Conservation (phyloP, 2,329 filamentous ascomycete genomes). For the Diplocarpon rosae region DNA sequence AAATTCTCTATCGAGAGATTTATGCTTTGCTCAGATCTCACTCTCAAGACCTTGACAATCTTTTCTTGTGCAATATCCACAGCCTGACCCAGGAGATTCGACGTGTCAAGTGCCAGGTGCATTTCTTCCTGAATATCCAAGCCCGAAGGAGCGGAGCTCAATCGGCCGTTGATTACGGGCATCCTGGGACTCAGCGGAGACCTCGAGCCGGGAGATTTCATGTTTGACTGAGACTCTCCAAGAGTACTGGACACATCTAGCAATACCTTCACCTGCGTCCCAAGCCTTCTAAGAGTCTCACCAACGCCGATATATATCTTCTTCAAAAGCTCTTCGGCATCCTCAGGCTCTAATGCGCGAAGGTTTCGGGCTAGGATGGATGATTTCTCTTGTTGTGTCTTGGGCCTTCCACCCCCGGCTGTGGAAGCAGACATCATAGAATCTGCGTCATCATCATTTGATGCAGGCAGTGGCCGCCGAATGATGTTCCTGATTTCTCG, state of each 20-base stretch:
- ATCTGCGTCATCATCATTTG: slow-evolving; percentile 86
- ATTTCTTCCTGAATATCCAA: slow-evolving; percentile 56
- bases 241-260: slow-evolving; percentile 76
- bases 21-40: slow-evolving; percentile 63
- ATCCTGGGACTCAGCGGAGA: slow-evolving; percentile 25
- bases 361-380: slow-evolving; percentile 80
- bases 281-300: slow-evolving; percentile 74
- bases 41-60: slow-evolving; percentile 63
- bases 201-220: slow-evolving; percentile 16
- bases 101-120: slow-evolving; percentile 65
- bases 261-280: slow-evolving; percentile 88
- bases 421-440: slow-evolving; percentile 83
- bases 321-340: slow-evolving; percentile 72
- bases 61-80: slow-evolving; percentile 73
- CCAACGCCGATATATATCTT: slow-evolving; percentile 81
- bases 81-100: slow-evolving; percentile 66
- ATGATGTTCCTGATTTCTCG: slow-evolving; percentile 82
- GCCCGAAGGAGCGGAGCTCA: slow-evolving; percentile 12
- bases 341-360: slow-evolving; percentile 68
- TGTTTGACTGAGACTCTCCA: slow-evolving; percentile 16
- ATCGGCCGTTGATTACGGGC: slow-evolving; percentile 19
- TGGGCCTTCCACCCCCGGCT: slow-evolving; percentile 51
- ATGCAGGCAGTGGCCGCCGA: slow-evolving; percentile 75
- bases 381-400: slow-evolving; percentile 80
- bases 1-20: slow-evolving; percentile 59